Evolutionary conservation across 2,329 filamentous ascomycete species (phyloP).

Genomic region (Cyphellophora europaea): DNA sequence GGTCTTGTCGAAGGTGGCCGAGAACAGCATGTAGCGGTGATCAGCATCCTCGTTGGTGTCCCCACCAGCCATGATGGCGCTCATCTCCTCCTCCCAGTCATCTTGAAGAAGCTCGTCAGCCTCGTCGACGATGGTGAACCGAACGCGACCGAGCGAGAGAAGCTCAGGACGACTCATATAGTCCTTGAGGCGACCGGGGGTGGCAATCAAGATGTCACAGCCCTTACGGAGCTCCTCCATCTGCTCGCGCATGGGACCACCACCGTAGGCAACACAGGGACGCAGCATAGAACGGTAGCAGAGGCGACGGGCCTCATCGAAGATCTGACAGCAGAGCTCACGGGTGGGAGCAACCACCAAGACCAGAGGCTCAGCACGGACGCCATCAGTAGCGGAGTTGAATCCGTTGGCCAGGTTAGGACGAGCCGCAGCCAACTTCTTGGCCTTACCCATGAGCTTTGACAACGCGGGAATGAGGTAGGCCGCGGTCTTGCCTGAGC

Average conservation of each 20-base stretch:
- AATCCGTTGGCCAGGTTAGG: constrained; percentile 53
- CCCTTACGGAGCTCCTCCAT: constrained; percentile 66
- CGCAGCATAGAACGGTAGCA: constrained; percentile 94
- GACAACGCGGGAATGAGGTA: constrained; percentile 85
- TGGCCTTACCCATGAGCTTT: constrained; percentile 90
- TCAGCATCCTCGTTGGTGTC: constrained; percentile 68
- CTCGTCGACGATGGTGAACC: constrained; percentile 80
- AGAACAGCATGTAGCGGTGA: constrained; percentile 72
- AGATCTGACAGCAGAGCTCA: constrained; percentile 88
- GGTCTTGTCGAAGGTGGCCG: constrained; percentile 80
- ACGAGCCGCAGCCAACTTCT: constrained; percentile 70
- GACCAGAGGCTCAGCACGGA: constrained; percentile 78
- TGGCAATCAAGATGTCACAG: constrained; percentile 81
- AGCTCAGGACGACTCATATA: constrained; percentile 62
- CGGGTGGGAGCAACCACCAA: constrained; percentile 78
- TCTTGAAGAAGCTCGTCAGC: constrained; percentile 81
- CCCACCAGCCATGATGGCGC: constrained; percentile 67
- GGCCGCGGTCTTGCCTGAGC: constrained; percentile 91
- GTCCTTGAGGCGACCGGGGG: constrained; percentile 76
- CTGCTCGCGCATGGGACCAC: constrained; percentile 62
- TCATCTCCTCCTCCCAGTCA: constrained; percentile 71
- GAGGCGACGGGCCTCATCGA: constrained; percentile 83
- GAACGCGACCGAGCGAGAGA: constrained; percentile 65
- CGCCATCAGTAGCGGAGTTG: constrained; percentile 38
- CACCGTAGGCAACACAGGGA: constrained; percentile 82